Percentiles rank a stretch among this genome's conserved stretches.
Conservation (phyloP, 495 filamentous ascomycete genomes). For the Penicillium coffeae region DNA sequence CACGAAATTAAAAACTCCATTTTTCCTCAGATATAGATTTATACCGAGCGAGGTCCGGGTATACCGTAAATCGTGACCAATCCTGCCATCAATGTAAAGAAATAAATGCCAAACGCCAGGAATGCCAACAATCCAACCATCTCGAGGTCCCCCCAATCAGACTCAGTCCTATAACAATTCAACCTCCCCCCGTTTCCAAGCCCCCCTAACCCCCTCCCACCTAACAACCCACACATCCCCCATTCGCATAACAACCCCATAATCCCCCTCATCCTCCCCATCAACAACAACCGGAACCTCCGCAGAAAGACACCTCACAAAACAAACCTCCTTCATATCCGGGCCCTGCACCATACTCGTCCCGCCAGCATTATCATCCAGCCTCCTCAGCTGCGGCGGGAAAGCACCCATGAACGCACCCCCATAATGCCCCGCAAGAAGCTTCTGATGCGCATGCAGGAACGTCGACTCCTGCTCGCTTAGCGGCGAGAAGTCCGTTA, state of each 20-base stretch:
- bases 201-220: constrained; percentile 74
- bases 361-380: constrained; percentile 87
- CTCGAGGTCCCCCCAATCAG: neutral
- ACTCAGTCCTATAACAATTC: constrained; percentile 68
- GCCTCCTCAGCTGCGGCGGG: constrained; percentile 65
- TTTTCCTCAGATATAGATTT: too few species aligned
- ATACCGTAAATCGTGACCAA: constrained; percentile 6
- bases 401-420: constrained; percentile 78
- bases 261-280: constrained; percentile 52
- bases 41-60: too few species aligned
- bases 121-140: constrained; percentile 5
- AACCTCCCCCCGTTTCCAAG: constrained; percentile 68
- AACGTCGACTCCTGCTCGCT: constrained; percentile 73
- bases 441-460: constrained; percentile 71
- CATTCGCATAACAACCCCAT: constrained; percentile 55
- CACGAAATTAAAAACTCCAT: too few species aligned
- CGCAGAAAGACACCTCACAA: constrained; percentile 68
- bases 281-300: constrained; percentile 51
- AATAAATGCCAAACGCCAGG: constrained; percentile 9
- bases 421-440: constrained; percentile 78
- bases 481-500: constrained; percentile 48
- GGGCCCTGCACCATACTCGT: constrained; percentile 89
- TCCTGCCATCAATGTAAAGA: neutral
- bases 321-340: constrained; percentile 76
- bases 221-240: constrained; percentile 85